Evolutionary conservation across 2,329 filamentous ascomycete species (phyloP).

Genomic region (Gyromitra esculenta): DNA sequence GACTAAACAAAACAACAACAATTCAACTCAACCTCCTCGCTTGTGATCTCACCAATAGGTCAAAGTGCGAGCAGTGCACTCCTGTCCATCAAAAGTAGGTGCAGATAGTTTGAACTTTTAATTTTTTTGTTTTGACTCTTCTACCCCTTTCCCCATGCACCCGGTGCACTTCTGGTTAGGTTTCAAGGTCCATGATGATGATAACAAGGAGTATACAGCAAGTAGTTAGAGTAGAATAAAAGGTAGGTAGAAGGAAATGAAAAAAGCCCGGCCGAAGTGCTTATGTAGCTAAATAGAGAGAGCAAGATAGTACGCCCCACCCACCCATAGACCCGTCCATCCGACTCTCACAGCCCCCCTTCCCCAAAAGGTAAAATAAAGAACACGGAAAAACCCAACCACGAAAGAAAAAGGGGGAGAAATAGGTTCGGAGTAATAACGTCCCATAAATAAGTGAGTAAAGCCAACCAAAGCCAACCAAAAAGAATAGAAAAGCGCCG

Average conservation of each 20-base stretch:
- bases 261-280: constrained; percentile 39
- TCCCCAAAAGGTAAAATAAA: constrained; percentile 12
- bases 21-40: constrained; percentile 11
- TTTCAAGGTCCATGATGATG: constrained; percentile 9
- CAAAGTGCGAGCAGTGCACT: constrained; percentile 3
- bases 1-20: constrained; percentile 29
- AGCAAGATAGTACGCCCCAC: constrained; percentile 43
- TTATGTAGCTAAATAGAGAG: constrained; percentile 38
- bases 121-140: constrained; percentile 23
- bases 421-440: constrained; percentile 29
- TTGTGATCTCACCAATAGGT: constrained; percentile 5
- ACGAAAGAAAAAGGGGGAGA: constrained; percentile 28
- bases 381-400: constrained; percentile 34
- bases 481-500: constrained; percentile 48
- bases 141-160: constrained; percentile 32
- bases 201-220: constrained; percentile 29
- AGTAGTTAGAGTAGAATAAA: constrained; percentile 31
- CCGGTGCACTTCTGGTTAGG: constrained; percentile 26
- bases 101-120: constrained; percentile 28
- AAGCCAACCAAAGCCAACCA: constrained; percentile 33
- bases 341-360: constrained; percentile 21
- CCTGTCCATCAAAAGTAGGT: constrained; percentile 3
- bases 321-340: constrained; percentile 11
- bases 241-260: constrained; percentile 9
- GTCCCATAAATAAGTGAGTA: constrained; percentile 22